These are phyloP conservation scores for Saxophila tyrrhenica DNA, from an alignment of 495 filamentous ascomycete genomes.

Conservation along the genomic window DNA sequence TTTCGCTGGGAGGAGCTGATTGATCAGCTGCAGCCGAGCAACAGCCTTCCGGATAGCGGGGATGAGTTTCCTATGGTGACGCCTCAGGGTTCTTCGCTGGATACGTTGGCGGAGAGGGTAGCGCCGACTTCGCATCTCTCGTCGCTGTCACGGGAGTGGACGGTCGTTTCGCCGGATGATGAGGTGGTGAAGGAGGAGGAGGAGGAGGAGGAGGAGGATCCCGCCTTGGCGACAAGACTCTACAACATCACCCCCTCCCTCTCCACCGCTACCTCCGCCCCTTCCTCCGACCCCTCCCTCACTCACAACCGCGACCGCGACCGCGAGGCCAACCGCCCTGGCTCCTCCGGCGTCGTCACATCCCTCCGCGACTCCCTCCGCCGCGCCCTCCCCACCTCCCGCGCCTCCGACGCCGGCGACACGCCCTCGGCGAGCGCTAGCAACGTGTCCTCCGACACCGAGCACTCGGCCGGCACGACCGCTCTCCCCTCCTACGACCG, in stretches of 20 bases:
- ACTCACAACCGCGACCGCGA: not conserved
- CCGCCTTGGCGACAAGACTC: not conserved
- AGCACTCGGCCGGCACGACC: constrained; percentile 6
- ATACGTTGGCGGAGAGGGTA: constrained; percentile 4
- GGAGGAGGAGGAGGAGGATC: not conserved
- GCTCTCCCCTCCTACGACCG: constrained; percentile 18
- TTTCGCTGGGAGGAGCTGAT: constrained; percentile 63
- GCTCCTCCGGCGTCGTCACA: constrained; percentile 5
- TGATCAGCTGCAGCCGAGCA: constrained; percentile 32
- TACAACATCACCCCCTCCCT: constrained; percentile 2
- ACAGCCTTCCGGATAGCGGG: not conserved
- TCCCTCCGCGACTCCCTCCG: constrained; percentile 9
- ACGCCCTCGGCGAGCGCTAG: constrained; percentile 8
- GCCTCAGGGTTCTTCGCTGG: constrained; percentile 1
- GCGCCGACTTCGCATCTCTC: not conserved
- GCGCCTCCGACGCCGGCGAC: not conserved
- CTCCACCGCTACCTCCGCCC: not conserved
- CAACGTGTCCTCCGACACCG: constrained; percentile 16
- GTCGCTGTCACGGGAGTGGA: constrained; percentile 3
- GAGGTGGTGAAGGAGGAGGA: not conserved
- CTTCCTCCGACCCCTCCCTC: not conserved
- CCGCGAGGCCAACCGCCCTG: constrained; percentile 1
- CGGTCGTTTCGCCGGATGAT: constrained; percentile 1
- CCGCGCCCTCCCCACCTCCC: not conserved
- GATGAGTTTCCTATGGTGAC: not conserved